Evolutionary conservation across 352 stramenopile genomes (phyloP).

Genomic region (Globisporangium cylindrosporum): DNA sequence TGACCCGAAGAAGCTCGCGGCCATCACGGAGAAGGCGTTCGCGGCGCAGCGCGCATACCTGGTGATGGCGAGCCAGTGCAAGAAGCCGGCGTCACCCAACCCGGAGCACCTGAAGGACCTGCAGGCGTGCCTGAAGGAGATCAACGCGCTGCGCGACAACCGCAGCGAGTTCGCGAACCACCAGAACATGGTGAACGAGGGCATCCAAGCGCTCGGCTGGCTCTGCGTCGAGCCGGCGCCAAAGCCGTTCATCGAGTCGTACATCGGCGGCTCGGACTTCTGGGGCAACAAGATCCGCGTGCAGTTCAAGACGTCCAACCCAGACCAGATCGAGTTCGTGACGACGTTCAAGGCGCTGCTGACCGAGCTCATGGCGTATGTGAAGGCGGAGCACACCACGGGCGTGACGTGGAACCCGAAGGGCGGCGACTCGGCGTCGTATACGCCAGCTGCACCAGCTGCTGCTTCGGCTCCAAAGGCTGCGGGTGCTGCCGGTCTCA

Average conservation of each 20-base stretch:
- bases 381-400: constrained; percentile 94
- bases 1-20: constrained; percentile 78
- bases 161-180: constrained; percentile 81
- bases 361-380: constrained; percentile 90
- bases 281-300: constrained; percentile 98
- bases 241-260: constrained; percentile 94
- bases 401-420: constrained; percentile 94
- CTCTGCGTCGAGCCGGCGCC: constrained; percentile 82
- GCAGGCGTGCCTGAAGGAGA: constrained; percentile 75
- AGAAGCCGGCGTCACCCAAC: constrained; percentile 86
- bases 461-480: constrained; percentile 30
- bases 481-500: constrained; percentile 54
- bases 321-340: constrained; percentile 93
- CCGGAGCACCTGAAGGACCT: constrained; percentile 71
- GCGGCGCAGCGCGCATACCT: constrained; percentile 89
- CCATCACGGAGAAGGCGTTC: constrained; percentile 88
- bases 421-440: constrained; percentile 50
- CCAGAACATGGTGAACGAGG: constrained; percentile 88
- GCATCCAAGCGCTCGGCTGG: constrained; percentile 81
- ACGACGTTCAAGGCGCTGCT: constrained; percentile 92
- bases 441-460: constrained; percentile 29
- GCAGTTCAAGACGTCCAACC: constrained; percentile 92
- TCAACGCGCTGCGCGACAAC: constrained; percentile 79
- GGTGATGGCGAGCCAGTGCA: constrained; percentile 90
- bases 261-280: constrained; percentile 94